A percentile compares a stretch with the other conserved stretches of the same genome.
Evolutionary conservation across 371 early-diverging fungal species (phyloP).

Genomic region (Mucor irregularis): DNA sequence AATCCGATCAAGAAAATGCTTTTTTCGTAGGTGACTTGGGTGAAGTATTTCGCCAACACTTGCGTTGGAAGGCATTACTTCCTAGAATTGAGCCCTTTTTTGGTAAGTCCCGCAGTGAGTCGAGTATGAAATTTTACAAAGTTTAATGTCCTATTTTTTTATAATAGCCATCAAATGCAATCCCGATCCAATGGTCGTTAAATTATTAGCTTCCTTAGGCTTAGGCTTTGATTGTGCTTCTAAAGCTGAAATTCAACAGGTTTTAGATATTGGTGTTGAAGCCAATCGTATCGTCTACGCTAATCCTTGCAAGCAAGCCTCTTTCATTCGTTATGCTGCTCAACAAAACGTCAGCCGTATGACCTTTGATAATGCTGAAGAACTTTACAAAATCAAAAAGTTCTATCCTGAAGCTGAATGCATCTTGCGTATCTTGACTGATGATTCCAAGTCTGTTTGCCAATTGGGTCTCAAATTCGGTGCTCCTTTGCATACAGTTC

Average conservation of each 20-base stretch:
- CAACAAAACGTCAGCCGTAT: slow-evolving; percentile 81
- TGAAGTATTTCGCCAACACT: slow-evolving; percentile 82
- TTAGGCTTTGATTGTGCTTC: slow-evolving; percentile 95
- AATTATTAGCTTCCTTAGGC: slow-evolving; percentile 82
- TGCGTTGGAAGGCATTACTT: slow-evolving; percentile 77
- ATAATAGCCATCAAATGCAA: slow-evolving; percentile 93
- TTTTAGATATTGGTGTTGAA: slow-evolving; percentile 77
- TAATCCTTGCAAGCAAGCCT: slow-evolving; percentile 97
- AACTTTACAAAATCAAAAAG: slow-evolving; percentile 89
- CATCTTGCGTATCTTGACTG: slow-evolving; percentile 92
- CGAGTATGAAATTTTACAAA: background rate
- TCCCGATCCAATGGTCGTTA: slow-evolving; percentile 86
- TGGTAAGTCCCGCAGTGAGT: slow-evolving; percentile 54
- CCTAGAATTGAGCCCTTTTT: slow-evolving; percentile 96
- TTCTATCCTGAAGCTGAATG: slow-evolving; percentile 82
- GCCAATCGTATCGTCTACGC: slow-evolving; percentile 92
- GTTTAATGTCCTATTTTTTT: too few relatives aligned
- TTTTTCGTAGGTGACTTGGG: slow-evolving; percentile 95
- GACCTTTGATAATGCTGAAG: slow-evolving; percentile 98
- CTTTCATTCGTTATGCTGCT: slow-evolving; percentile 87
- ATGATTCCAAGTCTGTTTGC: slow-evolving; percentile 92
- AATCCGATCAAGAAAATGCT: slow-evolving; percentile 79
- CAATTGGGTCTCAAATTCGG: slow-evolving; percentile 97
- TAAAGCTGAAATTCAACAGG: slow-evolving; percentile 84
- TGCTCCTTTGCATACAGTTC: slow-evolving; percentile 76